These are phyloP conservation scores for Leccinum ochraceum DNA, from an alignment of 768 basidiomycete genomes.

Conservation along the genomic window DNA sequence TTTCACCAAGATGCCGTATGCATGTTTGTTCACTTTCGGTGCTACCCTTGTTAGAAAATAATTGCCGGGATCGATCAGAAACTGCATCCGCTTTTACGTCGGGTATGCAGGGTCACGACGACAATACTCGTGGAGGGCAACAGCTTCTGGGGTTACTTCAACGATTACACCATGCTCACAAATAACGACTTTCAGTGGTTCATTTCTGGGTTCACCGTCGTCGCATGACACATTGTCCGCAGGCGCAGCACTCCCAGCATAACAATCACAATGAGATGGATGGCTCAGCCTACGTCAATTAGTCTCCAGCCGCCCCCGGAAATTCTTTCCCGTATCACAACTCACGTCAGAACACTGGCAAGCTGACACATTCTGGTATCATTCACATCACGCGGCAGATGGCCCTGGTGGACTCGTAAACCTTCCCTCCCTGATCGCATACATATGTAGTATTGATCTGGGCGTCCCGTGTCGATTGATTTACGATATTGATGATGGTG, in stretches of 20 bases:
- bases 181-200: slow-evolving; percentile 19
- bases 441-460: no score
- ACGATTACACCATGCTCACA: slow-evolving; percentile 21
- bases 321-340: slow-evolving; percentile 37
- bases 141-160: slow-evolving; percentile 19
- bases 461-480: slow-evolving; percentile 8
- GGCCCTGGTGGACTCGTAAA: slow-evolving; percentile 43
- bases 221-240: slow-evolving; percentile 8
- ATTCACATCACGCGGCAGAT: slow-evolving; percentile 33
- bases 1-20: background rate
- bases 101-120: no score
- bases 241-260: slow-evolving; percentile 29
- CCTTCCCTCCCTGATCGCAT: background rate
- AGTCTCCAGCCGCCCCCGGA: slow-evolving; percentile 36
- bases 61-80: slow-evolving; percentile 36
- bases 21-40: slow-evolving; percentile 15
- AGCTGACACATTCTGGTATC: slow-evolving; percentile 42
- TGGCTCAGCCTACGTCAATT: slow-evolving; percentile 39
- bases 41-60: slow-evolving; percentile 39
- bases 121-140: slow-evolving; percentile 7
- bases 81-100: no score
- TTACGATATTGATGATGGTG: slow-evolving; percentile 28
- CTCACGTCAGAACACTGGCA: slow-evolving; percentile 28
- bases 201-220: background rate
- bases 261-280: slow-evolving; percentile 22